Conservation (phyloP, 257 asterid species). For the Nicotiana tabacum region DNA sequence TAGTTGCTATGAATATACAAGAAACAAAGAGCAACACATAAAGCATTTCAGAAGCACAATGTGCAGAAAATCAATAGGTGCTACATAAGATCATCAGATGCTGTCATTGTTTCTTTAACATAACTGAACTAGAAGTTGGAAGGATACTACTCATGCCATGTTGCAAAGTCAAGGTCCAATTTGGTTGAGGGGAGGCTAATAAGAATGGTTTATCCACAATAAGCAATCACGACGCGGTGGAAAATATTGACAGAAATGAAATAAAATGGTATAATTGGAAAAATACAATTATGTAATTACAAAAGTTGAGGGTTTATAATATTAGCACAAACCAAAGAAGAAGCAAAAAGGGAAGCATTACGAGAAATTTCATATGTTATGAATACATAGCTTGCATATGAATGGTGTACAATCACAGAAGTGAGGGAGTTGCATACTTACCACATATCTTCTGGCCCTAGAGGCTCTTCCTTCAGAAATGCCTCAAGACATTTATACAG, state of each 20-base stretch:
- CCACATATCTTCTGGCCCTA: constrained; percentile 99
- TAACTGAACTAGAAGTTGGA: not conserved
- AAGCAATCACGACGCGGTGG: not conserved
- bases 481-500: constrained; percentile 93
- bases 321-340: not conserved
- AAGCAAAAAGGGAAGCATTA: not conserved
- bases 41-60: not conserved
- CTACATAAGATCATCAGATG: not conserved
- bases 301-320: not conserved
- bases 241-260: not conserved
- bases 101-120: not conserved
- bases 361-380: not conserved
- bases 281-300: not conserved
- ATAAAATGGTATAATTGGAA: not conserved
- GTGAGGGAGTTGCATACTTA: constrained; percentile 36
- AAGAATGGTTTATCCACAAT: not conserved
- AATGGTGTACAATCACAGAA: not conserved
- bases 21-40: not conserved
- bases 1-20: not conserved
- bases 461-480: constrained; percentile 93
- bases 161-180: not conserved
- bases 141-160: not conserved
- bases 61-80: not conserved
- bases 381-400: not conserved
- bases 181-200: not conserved